Evolutionary conservation across 2,329 filamentous ascomycete species (phyloP).

Genomic region (Venturia nashicola): DNA sequence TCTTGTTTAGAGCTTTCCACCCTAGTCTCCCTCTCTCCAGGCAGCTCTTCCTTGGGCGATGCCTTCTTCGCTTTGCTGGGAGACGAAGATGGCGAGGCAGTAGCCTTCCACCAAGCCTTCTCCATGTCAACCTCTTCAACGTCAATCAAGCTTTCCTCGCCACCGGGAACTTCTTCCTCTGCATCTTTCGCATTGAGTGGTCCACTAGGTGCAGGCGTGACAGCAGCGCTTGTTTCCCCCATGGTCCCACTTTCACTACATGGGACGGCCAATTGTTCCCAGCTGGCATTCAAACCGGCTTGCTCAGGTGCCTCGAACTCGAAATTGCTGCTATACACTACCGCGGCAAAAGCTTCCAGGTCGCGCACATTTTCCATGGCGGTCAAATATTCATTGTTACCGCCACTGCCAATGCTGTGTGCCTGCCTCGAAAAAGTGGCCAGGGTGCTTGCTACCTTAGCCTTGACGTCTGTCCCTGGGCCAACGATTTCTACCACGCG

Average conservation of each 20-base stretch:
- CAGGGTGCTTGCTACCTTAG: constrained; percentile 78
- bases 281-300: neutral
- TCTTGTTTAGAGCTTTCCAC: neutral
- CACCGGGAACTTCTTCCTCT: constrained; percentile 1
- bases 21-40: neutral
- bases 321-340: constrained; percentile 78
- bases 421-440: constrained; percentile 86
- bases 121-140: constrained; percentile 6
- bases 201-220: constrained; percentile 1
- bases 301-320: constrained; percentile 32
- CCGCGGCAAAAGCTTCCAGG: constrained; percentile 71
- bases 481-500: constrained; percentile 42
- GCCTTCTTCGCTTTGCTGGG: neutral
- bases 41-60: neutral
- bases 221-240: neutral
- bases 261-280: neutral
- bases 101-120: constrained; percentile 9
- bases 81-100: neutral
- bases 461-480: constrained; percentile 33
- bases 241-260: neutral
- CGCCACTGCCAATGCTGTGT: constrained; percentile 63
- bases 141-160: neutral
- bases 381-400: constrained; percentile 36
- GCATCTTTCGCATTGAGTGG: constrained; percentile 1
- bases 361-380: constrained; percentile 67